phyloP scores from a whole-genome alignment of 148 eudicot species.

The Pouteria glomerata region DNA sequence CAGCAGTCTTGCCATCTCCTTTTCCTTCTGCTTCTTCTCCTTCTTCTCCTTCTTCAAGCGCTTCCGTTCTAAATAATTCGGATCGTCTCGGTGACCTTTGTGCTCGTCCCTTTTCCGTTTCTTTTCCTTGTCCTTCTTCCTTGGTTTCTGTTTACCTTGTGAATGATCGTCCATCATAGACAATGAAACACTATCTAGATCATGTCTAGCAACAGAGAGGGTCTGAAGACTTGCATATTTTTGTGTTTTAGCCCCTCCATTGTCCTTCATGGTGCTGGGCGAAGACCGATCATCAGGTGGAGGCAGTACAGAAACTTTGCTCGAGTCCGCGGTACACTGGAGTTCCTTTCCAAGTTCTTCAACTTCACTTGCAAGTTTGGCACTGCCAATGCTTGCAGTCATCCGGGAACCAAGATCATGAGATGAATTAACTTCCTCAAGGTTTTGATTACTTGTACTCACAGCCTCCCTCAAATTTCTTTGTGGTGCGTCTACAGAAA shows the following conservation, averaged over 20 bases:
- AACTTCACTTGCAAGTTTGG: slow-evolving; percentile 52
- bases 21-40: slow-evolving; percentile 71
- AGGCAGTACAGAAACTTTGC: slow-evolving; percentile 38
- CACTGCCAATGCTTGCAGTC: slow-evolving; percentile 94
- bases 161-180: slow-evolving; percentile 11
- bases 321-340: slow-evolving; percentile 94
- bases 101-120: slow-evolving; percentile 56
- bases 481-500: slow-evolving; percentile 76
- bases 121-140: slow-evolving; percentile 62
- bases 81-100: slow-evolving; percentile 41
- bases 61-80: slow-evolving; percentile 66
- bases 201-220: slow-evolving; percentile 24
- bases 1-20: slow-evolving; percentile 55
- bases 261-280: slow-evolving; percentile 23
- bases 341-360: slow-evolving; percentile 67
- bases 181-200: slow-evolving; percentile 20
- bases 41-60: slow-evolving; percentile 86
- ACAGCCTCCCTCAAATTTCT: slow-evolving; percentile 40
- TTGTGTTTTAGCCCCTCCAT: slow-evolving; percentile 19
- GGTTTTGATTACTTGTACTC: slow-evolving; percentile 49
- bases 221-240: slow-evolving; percentile 25
- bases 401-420: slow-evolving; percentile 81
- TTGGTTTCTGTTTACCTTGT: slow-evolving; percentile 26
- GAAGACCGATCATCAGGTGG: slow-evolving; percentile 30
- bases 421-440: slow-evolving; percentile 80